These are phyloP conservation scores for Xerocomus brunneocitrinus DNA, from an alignment of 768 basidiomycete species.

Conservation along the genomic window DNA sequence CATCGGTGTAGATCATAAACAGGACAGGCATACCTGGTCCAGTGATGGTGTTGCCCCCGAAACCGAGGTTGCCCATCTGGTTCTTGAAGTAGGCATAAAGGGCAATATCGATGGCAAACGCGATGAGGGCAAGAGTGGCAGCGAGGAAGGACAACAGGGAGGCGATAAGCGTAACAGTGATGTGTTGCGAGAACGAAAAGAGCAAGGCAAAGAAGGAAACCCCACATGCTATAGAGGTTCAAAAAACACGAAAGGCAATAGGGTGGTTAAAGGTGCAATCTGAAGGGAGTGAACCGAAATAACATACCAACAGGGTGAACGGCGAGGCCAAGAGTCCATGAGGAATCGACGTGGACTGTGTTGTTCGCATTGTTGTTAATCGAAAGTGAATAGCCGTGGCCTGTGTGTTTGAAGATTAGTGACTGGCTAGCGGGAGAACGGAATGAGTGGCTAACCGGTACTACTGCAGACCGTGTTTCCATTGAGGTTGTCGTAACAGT, in stretches of 20 bases:
- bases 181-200: slow-evolving; percentile 56
- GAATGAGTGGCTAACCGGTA: slow-evolving; percentile 34
- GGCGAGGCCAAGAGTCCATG: slow-evolving; percentile 72
- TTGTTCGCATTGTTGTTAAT: slow-evolving; percentile 23
- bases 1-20: neutral
- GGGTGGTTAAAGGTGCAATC: slow-evolving; percentile 1
- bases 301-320: slow-evolving; percentile 70
- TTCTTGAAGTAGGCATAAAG: slow-evolving; percentile 60
- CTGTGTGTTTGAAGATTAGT: slow-evolving; percentile 24
- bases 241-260: neutral
- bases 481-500: slow-evolving; percentile 48
- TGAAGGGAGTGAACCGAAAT: neutral
- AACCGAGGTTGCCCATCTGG: slow-evolving; percentile 47
- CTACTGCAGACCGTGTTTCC: slow-evolving; percentile 40
- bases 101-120: slow-evolving; percentile 75
- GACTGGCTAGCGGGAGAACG: neutral
- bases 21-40: slow-evolving; percentile 51
- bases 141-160: slow-evolving; percentile 61
- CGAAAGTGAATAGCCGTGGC: slow-evolving; percentile 52
- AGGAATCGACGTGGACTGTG: slow-evolving; percentile 39
- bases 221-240: slow-evolving; percentile 36
- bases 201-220: slow-evolving; percentile 62
- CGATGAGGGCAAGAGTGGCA: slow-evolving; percentile 60
- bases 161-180: slow-evolving; percentile 40
- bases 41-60: slow-evolving; percentile 44